phyloP scores from a whole-genome alignment of 805 yeast genomes.

The Ogataea pini region DNA sequence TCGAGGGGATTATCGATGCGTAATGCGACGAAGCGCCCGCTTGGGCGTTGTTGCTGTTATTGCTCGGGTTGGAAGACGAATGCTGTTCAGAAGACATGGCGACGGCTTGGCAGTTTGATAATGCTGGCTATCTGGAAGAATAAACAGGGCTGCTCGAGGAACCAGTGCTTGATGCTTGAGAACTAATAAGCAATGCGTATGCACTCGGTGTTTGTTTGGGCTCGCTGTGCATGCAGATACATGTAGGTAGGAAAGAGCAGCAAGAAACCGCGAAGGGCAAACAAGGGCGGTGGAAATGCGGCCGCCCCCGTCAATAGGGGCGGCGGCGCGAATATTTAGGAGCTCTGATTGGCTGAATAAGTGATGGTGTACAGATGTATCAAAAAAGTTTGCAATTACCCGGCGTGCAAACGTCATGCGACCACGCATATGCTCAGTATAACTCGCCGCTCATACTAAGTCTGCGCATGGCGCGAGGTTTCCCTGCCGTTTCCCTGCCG shows the following conservation, averaged over 20 bases:
- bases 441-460: conserved; percentile 1
- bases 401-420: neutral
- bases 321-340: neutral
- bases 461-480: no score
- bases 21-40: conserved; percentile 16
- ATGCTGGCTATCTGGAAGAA: conserved; percentile 1
- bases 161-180: conserved; percentile 8
- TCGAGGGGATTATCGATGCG: conserved; percentile 18
- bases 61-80: conserved; percentile 16
- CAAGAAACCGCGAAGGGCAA: neutral
- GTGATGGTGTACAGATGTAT: neutral
- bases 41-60: conserved; percentile 12
- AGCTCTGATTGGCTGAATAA: neutral
- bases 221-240: conserved; percentile 20
- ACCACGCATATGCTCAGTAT: neutral
- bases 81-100: conserved; percentile 25
- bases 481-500: no score
- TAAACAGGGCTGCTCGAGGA: conserved; percentile 1
- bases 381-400: neutral
- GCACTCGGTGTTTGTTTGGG: conserved; percentile 16
- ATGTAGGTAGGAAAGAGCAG: conserved; percentile 17
- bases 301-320: neutral
- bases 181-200: conserved; percentile 20
- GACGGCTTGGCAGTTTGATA: conserved; percentile 2
- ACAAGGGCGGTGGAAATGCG: neutral